Percentiles rank a stretch among this genome's conserved stretches.
Conservation (phyloP, 495 filamentous ascomycete species). For the Podospora anserina region DNA sequence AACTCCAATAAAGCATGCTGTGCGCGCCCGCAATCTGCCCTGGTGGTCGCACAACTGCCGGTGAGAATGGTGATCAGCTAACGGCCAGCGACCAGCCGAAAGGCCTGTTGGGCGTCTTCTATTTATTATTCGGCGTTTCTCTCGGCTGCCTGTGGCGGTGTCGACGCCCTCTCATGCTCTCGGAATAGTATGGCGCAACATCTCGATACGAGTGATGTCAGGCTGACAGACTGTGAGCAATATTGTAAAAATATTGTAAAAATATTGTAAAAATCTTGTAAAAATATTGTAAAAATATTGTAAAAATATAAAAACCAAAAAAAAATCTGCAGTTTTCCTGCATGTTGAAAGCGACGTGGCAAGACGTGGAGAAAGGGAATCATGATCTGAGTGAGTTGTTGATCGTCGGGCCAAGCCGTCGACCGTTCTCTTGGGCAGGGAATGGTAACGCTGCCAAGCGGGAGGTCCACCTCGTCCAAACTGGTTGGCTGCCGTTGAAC, state of each 20-base stretch:
- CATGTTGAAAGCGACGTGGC: conserved; percentile 17
- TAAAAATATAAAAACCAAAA: no score
- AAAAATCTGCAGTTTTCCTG: not conserved
- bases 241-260: not conserved
- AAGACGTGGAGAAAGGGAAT: not conserved
- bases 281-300: not conserved
- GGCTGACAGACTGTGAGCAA: not conserved
- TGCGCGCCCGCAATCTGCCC: not conserved
- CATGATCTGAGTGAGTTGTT: conserved; percentile 19
- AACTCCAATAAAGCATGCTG: conserved; percentile 2
- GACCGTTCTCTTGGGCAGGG: conserved; percentile 12
- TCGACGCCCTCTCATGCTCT: not conserved
- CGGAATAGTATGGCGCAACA: not conserved
- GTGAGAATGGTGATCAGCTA: not conserved
- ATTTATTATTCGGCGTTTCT: not conserved
- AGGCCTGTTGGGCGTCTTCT: not conserved
- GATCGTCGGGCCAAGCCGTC: conserved; percentile 3
- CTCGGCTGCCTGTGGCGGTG: not conserved
- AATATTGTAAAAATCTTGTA: not conserved
- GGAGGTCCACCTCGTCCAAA: conserved; percentile 3
- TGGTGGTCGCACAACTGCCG: not conserved
- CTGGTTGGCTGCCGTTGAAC: conserved; percentile 5
- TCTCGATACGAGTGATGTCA: not conserved
- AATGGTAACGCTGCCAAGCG: conserved; percentile 4
- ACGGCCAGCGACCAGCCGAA: not conserved